Base-by-base conservation (phyloP, 2,329 filamentous ascomycete species). In the Bertia moriformis region DNA sequence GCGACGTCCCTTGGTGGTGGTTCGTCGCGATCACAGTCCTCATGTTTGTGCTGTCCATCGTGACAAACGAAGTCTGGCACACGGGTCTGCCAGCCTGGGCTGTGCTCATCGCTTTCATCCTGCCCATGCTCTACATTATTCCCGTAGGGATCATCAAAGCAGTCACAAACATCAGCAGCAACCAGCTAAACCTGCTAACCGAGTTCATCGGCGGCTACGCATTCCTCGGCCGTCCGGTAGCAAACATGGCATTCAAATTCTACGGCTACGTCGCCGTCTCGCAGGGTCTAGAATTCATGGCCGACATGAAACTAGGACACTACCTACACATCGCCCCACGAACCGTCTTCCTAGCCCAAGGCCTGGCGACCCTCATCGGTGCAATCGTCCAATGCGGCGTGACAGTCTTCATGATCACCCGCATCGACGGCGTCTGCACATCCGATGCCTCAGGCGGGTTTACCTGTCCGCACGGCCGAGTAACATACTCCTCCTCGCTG, bases 131-230 rank as follows among this genome's bases (percentile, higher is more conserved):
- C 18, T 67, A 66, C 43, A 60, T 67, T 46, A 49, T 67, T 4
- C 64, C 64, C 0, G 59, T 64, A 12, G 63, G 64, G 0, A 63
- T 66, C 45, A 61, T 67, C 44, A 60, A 66, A 39, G 65, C 58
- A 2, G 43, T 65, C n/a, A 63, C 64, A 14, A 67, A 67, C 39
- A 61, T 67, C 38, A 54, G 61, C 40, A 62, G 61, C 20, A 69
- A 69, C 39, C 65, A 66, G 15, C 47, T 68, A 10, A 67, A 66
- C 41, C 51, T 67, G 4, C 49, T 68, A 18, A 60, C 61, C 7
- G 63, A 66, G 44, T 65, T 68, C 38, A 61, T 67, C 38, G 63
- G 60, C 2, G 65, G 65, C 1, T 66, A 65, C 49, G 53, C 63
- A 32, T 64, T 66, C 41, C 53, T 61, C 15, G 64, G 64, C 3